Base-by-base conservation (phyloP, 768 basidiomycete species). In the Pisolithus orientalis region DNA sequence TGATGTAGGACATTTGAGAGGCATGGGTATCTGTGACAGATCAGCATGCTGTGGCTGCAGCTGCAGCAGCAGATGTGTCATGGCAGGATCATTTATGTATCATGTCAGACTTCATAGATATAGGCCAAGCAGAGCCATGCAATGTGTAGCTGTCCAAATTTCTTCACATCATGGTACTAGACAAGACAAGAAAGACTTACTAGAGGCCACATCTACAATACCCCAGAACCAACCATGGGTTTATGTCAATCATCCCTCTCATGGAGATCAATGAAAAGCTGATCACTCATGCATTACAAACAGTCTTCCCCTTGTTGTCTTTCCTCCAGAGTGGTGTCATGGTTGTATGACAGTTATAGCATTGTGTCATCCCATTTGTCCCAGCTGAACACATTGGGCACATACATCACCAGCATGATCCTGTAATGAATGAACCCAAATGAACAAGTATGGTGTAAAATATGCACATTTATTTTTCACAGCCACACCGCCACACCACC, bases 81-180 rank as follows among this genome's bases (percentile, higher is more conserved):
- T 90, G 88, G 1, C 90, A 75, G 2, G 90, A 88, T 38, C 90
- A 83, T 64, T 92, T 92, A 55, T 90, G 86, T 58, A 93, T 90
- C 34, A 91, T 83, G 57, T 93, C 90, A 4, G 88, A 90, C 65
- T 92, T 92, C 90, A 93, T 92, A 7, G 87, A 89, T 55, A 91
- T 89, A 2, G 86, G 90, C 27, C 90, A 83, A 1, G 86, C 83
- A 17, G 89, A 84, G n/a, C 90, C 90, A 65, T 91, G 88, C 2
- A 92, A 72, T 65, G 92, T 92, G 70, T 88, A 89, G 62, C 79
- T 80, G 49, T 39, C 50, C 11, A 49, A 6, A 13, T 34, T 66
- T 3, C 60, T 53, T 17, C 47, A 57, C 53, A 38, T 34, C 25
- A 37, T 49, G 34, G 1, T 7, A 39, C 32, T 8, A 47, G 49